Conservation (phyloP, 2,329 filamentous ascomycete species). For the Beauveria asiatica region DNA sequence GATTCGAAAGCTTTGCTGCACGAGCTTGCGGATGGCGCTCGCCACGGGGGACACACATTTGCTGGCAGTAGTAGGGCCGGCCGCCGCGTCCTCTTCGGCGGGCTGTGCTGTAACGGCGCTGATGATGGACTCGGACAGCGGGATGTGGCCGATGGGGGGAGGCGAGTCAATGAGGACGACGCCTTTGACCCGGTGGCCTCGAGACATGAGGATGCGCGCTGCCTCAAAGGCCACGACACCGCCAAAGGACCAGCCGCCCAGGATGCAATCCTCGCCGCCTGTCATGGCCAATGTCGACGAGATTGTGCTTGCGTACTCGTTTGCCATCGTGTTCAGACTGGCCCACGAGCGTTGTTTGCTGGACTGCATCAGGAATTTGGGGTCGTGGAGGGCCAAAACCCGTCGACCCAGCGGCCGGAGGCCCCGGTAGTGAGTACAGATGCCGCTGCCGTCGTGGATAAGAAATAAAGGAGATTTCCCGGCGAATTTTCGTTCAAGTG, state of each 20-base stretch:
- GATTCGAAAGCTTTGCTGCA: not conserved
- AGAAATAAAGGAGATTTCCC: conserved; percentile 14
- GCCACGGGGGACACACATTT: not conserved
- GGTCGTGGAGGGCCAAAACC: conserved; percentile 14
- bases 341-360: not conserved
- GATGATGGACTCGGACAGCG: conserved; percentile 29
- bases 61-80: not conserved
- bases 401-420: conserved; percentile 6
- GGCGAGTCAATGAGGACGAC: conserved; percentile 38
- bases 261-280: conserved; percentile 10
- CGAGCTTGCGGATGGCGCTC: not conserved
- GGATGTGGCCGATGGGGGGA: conserved; percentile 35
- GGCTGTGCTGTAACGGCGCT: not conserved
- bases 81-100: not conserved
- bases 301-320: not conserved
- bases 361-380: conserved; percentile 10
- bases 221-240: conserved; percentile 42
- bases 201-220: conserved; percentile 29
- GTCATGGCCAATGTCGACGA: not conserved
- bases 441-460: conserved; percentile 23
- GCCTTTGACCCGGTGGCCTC: conserved; percentile 28
- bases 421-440: conserved; percentile 14
- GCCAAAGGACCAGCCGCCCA: conserved; percentile 48
- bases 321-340: not conserved
- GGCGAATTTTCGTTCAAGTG: not conserved